These are phyloP conservation scores for Oxyria digyna DNA, from an alignment of 148 eudicot genomes.

Conservation along the genomic window DNA sequence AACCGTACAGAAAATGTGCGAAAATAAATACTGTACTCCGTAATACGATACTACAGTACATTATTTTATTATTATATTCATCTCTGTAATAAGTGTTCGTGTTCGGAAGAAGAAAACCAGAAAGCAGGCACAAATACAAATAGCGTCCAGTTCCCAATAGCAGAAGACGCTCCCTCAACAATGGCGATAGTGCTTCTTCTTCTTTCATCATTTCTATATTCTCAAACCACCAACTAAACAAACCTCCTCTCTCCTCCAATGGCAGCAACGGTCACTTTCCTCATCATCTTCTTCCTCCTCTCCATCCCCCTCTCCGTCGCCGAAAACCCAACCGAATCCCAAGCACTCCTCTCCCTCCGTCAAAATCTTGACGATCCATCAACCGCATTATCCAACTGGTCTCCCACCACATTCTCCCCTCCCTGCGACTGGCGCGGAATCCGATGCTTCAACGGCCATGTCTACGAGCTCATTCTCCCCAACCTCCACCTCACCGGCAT, in stretches of 20 bases:
- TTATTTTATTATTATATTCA: no score
- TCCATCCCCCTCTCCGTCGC: neutral
- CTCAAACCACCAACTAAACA: neutral
- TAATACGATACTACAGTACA: no score
- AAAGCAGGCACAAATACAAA: neutral
- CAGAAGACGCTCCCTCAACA: neutral
- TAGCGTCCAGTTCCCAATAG: neutral
- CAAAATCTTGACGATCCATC: constrained; percentile 12
- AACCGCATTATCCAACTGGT: constrained; percentile 20
- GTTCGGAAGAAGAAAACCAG: neutral
- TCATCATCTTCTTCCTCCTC: neutral
- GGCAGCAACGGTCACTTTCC: constrained; percentile 11
- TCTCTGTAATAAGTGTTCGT: neutral
- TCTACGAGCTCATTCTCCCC: constrained; percentile 36
- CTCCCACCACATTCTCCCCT: constrained; percentile 5
- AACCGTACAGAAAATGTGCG: no score
- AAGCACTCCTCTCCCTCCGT: constrained; percentile 14
- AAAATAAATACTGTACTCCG: no score
- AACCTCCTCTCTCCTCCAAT: neutral
- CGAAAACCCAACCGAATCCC: constrained; percentile 9
- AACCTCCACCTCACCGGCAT: constrained; percentile 31
- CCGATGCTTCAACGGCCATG: constrained; percentile 17
- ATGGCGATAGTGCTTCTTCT: neutral
- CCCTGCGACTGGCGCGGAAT: constrained; percentile 31
- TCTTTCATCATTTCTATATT: neutral